Percentiles rank a stretch among this genome's conserved stretches.
These are phyloP conservation scores for Penicillium sp. DNA, from an alignment of 2,329 filamentous ascomycete genomes.

Conservation along the genomic window DNA sequence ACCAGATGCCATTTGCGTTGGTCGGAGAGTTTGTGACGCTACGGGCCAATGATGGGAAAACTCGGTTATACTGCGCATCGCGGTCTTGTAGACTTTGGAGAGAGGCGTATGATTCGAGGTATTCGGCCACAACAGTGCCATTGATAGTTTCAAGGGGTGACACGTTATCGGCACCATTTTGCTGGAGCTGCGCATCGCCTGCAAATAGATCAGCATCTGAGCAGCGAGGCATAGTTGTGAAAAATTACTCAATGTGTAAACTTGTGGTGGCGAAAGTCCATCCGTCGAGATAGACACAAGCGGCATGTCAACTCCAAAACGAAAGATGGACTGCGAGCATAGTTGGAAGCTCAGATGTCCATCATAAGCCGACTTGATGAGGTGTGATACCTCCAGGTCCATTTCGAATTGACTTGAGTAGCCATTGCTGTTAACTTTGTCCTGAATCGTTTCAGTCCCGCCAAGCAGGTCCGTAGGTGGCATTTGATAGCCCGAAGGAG, in stretches of 20 bases:
- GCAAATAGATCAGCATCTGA: slow-evolving; percentile 1
- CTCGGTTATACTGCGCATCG: slow-evolving; percentile 52
- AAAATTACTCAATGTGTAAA: slow-evolving; percentile 42
- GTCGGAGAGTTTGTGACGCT: slow-evolving; percentile 18
- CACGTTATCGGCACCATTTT: slow-evolving; percentile 32
- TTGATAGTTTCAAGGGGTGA: slow-evolving; percentile 57
- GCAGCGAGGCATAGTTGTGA: not conserved
- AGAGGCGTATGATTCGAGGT: slow-evolving; percentile 44
- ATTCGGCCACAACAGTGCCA: slow-evolving; percentile 52
- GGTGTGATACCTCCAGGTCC: slow-evolving; percentile 53
- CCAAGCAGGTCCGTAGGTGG: slow-evolving; percentile 50
- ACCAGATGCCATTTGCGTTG: slow-evolving; percentile 19
- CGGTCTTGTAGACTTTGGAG: slow-evolving; percentile 54
- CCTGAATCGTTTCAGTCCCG: slow-evolving; percentile 46
- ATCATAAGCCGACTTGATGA: slow-evolving; percentile 59
- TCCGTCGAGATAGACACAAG: slow-evolving; percentile 62
- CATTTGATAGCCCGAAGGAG: slow-evolving; percentile 52
- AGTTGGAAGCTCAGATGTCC: slow-evolving; percentile 50
- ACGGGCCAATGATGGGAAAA: slow-evolving; percentile 22
- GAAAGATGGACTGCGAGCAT: slow-evolving; percentile 43
- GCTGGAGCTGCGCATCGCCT: slow-evolving; percentile 19
- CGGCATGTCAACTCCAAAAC: slow-evolving; percentile 40
- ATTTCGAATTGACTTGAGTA: slow-evolving; percentile 57
- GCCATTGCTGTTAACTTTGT: slow-evolving; percentile 41
- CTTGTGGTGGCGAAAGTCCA: slow-evolving; percentile 56